Evolutionary conservation across 345 rosid genomes (phyloP).

Genomic region (Erucastrum elatum): DNA sequence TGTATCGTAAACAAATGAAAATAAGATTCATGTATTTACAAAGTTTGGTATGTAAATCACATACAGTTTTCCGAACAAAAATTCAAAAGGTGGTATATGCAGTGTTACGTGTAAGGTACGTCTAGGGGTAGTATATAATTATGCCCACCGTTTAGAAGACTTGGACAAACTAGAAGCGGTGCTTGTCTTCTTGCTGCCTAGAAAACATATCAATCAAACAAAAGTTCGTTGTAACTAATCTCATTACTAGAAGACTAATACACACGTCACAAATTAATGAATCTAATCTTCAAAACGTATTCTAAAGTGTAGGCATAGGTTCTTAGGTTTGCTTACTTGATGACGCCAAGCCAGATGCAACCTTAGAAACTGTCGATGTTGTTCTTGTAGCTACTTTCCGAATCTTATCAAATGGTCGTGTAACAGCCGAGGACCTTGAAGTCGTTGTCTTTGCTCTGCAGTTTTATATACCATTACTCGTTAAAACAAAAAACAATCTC

Average conservation of each 20-base stretch:
- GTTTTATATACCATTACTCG: background rate
- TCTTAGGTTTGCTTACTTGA: slow-evolving; percentile 38
- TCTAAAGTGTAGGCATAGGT: background rate
- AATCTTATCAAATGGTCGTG: slow-evolving; percentile 39
- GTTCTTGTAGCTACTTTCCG: slow-evolving; percentile 37
- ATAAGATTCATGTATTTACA: too few species aligned
- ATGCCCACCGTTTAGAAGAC: slow-evolving; percentile 52
- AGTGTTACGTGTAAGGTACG: slow-evolving; percentile 27
- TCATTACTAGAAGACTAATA: background rate
- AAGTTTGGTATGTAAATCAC: background rate
- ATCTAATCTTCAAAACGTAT: background rate
- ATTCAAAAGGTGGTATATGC: slow-evolving; percentile 21
- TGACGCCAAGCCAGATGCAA: slow-evolving; percentile 42
- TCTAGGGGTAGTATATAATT: slow-evolving; percentile 8
- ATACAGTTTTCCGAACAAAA: background rate
- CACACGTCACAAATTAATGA: background rate
- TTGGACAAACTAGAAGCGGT: slow-evolving; percentile 39
- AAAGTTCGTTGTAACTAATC: background rate
- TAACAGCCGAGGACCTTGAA: slow-evolving; percentile 22
- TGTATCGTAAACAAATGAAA: too few species aligned
- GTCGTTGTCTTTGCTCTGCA: slow-evolving; percentile 29
- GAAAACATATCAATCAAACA: slow-evolving; percentile 8
- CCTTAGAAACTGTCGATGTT: slow-evolving; percentile 44
- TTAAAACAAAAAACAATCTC: background rate
- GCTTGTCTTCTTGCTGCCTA: slow-evolving; percentile 49